Base-by-base conservation (phyloP, 176 grass and related monocot species). In the Thinopyrum elongatum region DNA sequence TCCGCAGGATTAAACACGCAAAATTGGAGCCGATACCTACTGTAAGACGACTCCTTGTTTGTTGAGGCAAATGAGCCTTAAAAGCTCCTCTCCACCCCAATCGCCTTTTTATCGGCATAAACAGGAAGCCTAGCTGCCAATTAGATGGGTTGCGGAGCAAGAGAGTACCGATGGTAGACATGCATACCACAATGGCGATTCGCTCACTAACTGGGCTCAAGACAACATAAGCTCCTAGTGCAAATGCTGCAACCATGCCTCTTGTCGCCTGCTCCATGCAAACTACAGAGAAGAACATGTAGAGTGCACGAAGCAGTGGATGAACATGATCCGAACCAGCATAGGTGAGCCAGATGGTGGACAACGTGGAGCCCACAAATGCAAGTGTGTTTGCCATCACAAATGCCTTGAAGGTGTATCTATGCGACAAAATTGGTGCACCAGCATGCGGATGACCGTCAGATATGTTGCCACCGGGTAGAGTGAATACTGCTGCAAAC, bases 381-480 rank as follows among this genome's bases (percentile, higher is more conserved):
- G 90, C 83, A 23, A 92, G 80, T 0, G 87, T 83, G 84, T 92
- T 86, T 13, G 90, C 79, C 84, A 92, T 86, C 49, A 92, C 87
- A 39, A 92, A 92, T 39, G 90, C 87, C 68, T 92, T 92, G 90
- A 92, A 92, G 61, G 87, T 73, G 79, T 92, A 92, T 55, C 84
- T 86, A 80, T 89, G 72, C 16, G 76, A 89, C 12, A 92, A 42
- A 81, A 83, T 87, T 58, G 90, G 90, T 44, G 87, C 80, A 10
- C 90, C 90, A 0, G 79, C 83, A 51, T 92, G 79, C 79, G 82
- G 86, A 82, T 92, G 71, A 21, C 83, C 84, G 55, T 92, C 90
- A 0, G 83, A 89, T 80, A 89, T 87, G 75, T 87, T 70, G 36
- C 90, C 88, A 10, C 87, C 87, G 0, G 90, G 90, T 26, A 89